Percentiles rank a stretch among this genome's conserved stretches.
Evolutionary conservation across 2,329 filamentous ascomycete species (phyloP).

Genomic region (Graphilbum fragrans): DNA sequence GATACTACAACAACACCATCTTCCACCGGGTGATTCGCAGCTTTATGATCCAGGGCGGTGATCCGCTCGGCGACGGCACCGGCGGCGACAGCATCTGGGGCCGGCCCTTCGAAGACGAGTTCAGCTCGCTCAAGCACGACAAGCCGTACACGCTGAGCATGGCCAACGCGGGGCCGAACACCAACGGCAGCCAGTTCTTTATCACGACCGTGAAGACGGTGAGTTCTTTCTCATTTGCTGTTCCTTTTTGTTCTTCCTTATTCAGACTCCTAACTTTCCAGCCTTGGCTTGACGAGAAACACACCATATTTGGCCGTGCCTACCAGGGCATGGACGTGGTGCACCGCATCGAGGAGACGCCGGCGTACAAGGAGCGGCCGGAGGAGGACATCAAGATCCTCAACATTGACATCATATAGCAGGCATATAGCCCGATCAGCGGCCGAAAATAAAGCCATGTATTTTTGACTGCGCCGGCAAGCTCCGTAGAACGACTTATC

Average conservation of each 20-base stretch:
- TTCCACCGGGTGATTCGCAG: slow-evolving; percentile 96
- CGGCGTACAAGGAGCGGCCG: slow-evolving; percentile 82
- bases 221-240: slow-evolving; percentile 19
- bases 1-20: slow-evolving; percentile 95
- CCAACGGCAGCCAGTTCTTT: slow-evolving; percentile 95
- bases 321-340: slow-evolving; percentile 88
- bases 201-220: slow-evolving; percentile 95
- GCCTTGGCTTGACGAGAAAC: slow-evolving; percentile 90
- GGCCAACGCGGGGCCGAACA: slow-evolving; percentile 93
- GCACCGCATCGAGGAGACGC: slow-evolving; percentile 86
- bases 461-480: not conserved
- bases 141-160: slow-evolving; percentile 94
- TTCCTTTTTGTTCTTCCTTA: not conserved
- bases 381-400: slow-evolving; percentile 97
- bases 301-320: slow-evolving; percentile 89
- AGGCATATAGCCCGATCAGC: not conserved
- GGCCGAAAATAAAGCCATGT: too few relatives aligned
- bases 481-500: not conserved
- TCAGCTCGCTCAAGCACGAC: slow-evolving; percentile 82
- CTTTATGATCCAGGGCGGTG: slow-evolving; percentile 92
- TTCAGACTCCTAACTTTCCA: slow-evolving; percentile 17
- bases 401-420: slow-evolving; percentile 57
- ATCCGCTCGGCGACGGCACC: slow-evolving; percentile 78
- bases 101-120: slow-evolving; percentile 86
- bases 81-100: slow-evolving; percentile 90